phyloP scores from a whole-genome alignment of 2,329 filamentous ascomycete species.

The Claviceps monticola region DNA sequence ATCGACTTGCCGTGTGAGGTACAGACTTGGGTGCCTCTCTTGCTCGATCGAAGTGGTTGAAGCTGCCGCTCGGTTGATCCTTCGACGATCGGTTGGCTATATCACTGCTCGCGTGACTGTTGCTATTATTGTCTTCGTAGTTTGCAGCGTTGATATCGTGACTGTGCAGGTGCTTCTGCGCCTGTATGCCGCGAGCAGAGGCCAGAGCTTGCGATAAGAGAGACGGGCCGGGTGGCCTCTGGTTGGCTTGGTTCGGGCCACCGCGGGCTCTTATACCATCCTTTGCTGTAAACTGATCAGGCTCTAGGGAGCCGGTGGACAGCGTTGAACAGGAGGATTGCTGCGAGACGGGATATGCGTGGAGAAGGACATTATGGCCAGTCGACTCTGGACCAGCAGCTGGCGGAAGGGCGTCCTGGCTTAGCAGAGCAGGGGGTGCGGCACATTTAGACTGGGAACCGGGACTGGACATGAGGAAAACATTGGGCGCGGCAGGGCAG shows the following conservation, averaged over 20 bases:
- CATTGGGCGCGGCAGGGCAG: constrained; percentile 31
- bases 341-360: neutral
- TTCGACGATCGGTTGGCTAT: neutral
- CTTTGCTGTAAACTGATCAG: neutral
- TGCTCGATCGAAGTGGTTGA: neutral
- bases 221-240: constrained; percentile 33
- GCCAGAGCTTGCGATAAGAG: constrained; percentile 44
- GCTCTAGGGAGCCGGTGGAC: constrained; percentile 2
- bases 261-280: constrained; percentile 32
- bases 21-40: neutral
- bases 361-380: constrained; percentile 6
- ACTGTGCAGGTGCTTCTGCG: constrained; percentile 1
- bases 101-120: neutral
- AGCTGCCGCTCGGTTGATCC: neutral
- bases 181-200: constrained; percentile 39
- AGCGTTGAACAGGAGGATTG: constrained; percentile 1
- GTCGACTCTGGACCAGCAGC: constrained; percentile 6
- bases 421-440: constrained; percentile 34
- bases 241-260: constrained; percentile 22
- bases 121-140: neutral
- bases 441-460: constrained; percentile 38
- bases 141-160: neutral
- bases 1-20: constrained; percentile 1
- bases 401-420: constrained; percentile 9
- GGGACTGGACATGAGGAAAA: constrained; percentile 44